Base-by-base conservation (phyloP, 2,329 filamentous ascomycete genomes). In the Zelopaecilomyces penicillatus region DNA sequence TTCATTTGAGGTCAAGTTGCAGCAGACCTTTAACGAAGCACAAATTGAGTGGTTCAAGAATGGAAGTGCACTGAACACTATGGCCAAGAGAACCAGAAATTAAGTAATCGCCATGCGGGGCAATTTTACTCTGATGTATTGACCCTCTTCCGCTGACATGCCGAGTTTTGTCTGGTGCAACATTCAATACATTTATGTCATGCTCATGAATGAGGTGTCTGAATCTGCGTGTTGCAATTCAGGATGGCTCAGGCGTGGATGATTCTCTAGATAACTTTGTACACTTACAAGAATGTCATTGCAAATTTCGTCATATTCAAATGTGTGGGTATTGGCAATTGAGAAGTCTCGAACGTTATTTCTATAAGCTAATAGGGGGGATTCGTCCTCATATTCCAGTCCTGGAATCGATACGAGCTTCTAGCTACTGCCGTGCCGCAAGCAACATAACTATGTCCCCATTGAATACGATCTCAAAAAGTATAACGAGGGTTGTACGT, bases 31-130 rank as follows among this genome's bases (percentile, higher is more conserved):
- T 83, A 98, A 98, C 78, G 88, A 88, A 67, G 82, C 86, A 57
- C 93, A 98, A 76, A 85, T 98, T 52, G 85, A 96, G 74, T 98
- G 93, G 93, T 98, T 98, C 81, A 90, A 89, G 79, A 94, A 97
- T 68, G 93, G 93, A 56, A 90, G 84, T 62, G 93, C 93, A 45
- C 78, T 98, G 55, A 98, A 98, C 82, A 96, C 90, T 59, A 98
- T 98, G 91, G 90, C 91, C 56, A 94, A 93, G 82, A 48, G 56
- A 37, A 38, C 60, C 40, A 58, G 57, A 53, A 58, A 66, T 56
- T 64, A 63, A 56, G 54, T 51, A 49, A 50, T 27, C n/a, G n/a
- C n/a, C n/a, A n/a, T n/a, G n/a, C n/a, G n/a, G n/a, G n/a, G n/a
- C n/a, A 34, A 34, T n/a, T 34, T 7, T 34, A 34, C 32, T 7